These are phyloP conservation scores for Nitzschia sp. DNA, from an alignment of 108 stramenopile genomes.

Conservation along the genomic window DNA sequence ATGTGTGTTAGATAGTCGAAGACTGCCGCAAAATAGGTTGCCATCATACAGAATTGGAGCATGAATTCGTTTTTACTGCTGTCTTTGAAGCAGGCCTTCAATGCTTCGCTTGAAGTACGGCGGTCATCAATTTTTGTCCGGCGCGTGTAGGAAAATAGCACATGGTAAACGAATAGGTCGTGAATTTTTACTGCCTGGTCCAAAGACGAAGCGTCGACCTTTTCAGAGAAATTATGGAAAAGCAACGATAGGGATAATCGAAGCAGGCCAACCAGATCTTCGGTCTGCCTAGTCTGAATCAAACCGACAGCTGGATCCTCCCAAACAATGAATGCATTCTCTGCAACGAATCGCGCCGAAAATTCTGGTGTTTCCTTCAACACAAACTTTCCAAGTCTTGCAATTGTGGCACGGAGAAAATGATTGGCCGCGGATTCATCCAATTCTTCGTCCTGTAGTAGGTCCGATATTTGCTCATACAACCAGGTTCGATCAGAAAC, in stretches of 20 bases:
- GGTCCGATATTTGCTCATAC: slow-evolving; percentile 8
- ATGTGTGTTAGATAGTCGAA: too few species aligned
- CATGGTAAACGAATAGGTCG: too few species aligned
- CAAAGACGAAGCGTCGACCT: too few species aligned
- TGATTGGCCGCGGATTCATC: neutral
- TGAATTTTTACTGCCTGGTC: too few species aligned
- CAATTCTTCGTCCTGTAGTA: slow-evolving; percentile 14
- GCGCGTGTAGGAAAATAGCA: too few species aligned
- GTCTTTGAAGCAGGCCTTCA: too few species aligned
- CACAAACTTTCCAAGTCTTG: slow-evolving; percentile 11
- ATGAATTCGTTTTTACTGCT: too few species aligned
- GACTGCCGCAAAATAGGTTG: too few species aligned
- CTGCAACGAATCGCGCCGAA: neutral
- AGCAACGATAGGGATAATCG: slow-evolving; percentile 9
- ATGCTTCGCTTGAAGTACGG: too few species aligned
- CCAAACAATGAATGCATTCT: slow-evolving; percentile 2
- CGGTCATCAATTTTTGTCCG: too few species aligned
- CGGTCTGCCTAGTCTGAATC: neutral
- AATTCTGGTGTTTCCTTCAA: neutral
- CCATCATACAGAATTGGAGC: too few species aligned
- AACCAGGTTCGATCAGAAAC: slow-evolving; percentile 21
- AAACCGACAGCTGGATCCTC: neutral
- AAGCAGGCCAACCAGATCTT: slow-evolving; percentile 12
- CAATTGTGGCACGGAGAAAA: slow-evolving; percentile 17
- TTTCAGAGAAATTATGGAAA: too few species aligned